Evolutionary conservation across 2,329 filamentous ascomycete species (phyloP).

Genomic region (Shiraia sp.): DNA sequence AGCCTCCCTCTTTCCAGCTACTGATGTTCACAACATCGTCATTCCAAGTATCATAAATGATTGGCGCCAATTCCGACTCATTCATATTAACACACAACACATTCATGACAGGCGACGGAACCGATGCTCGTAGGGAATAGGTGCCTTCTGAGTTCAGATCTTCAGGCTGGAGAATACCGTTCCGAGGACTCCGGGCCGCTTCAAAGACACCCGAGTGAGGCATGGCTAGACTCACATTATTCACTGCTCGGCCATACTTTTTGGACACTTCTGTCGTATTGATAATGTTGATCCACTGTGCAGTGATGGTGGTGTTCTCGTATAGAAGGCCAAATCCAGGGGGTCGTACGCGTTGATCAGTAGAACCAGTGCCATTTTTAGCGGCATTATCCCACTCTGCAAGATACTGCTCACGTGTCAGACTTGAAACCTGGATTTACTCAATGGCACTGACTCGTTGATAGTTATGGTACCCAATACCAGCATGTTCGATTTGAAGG

Average conservation of each 20-base stretch:
- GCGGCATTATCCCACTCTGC: conserved; percentile 58
- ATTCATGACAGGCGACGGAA: conserved; percentile 72
- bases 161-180: conserved; percentile 70
- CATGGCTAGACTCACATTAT: conserved; percentile 78
- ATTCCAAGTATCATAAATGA: conserved; percentile 68
- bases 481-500: conserved; percentile 69
- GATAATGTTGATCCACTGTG: conserved; percentile 68
- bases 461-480: conserved; percentile 71
- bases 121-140: conserved; percentile 69
- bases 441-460: conserved; percentile 34
- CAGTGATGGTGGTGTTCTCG: conserved; percentile 73
- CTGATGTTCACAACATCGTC: conserved; percentile 31
- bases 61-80: conserved; percentile 60
- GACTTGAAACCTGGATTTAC: neutral
- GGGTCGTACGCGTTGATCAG: conserved; percentile 56
- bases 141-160: conserved; percentile 66
- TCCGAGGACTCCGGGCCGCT: conserved; percentile 64
- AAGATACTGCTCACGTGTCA: conserved; percentile 64
- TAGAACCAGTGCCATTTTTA: conserved; percentile 49
- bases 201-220: conserved; percentile 71
- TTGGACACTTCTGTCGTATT: conserved; percentile 58
- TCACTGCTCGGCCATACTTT: conserved; percentile 62
- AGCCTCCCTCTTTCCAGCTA: conserved; percentile 16
- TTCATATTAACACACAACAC: conserved; percentile 73
- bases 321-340: conserved; percentile 65